phyloP scores from a whole-genome alignment of 768 basidiomycete species.

The Zangia roseola region DNA sequence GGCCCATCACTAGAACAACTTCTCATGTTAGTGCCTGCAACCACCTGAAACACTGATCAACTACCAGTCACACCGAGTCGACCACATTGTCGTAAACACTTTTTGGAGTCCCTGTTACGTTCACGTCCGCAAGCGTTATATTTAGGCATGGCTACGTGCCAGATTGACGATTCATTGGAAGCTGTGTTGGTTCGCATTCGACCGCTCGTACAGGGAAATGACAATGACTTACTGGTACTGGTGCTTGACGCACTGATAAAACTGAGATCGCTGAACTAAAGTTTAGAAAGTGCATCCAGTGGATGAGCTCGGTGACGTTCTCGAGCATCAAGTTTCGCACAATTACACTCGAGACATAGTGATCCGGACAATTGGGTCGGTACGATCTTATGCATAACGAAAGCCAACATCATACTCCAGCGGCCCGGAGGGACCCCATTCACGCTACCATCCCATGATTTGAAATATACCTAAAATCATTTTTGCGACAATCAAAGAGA shows the following conservation, averaged over 20 bases:
- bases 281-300: too few species aligned
- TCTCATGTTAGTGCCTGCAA: neutral
- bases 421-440: conserved; percentile 46
- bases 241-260: conserved; percentile 51
- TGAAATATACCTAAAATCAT: conserved; percentile 37
- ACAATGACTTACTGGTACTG: conserved; percentile 9
- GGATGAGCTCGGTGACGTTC: conserved; percentile 43
- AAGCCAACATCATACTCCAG: too few species aligned
- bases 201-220: neutral
- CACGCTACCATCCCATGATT: conserved; percentile 49
- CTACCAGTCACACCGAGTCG: conserved; percentile 29
- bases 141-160: conserved; percentile 50
- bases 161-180: conserved; percentile 25
- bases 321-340: conserved; percentile 40
- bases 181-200: neutral
- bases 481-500: too few species aligned
- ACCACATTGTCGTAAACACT: conserved; percentile 26
- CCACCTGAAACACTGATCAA: too few species aligned
- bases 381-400: too few species aligned
- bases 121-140: conserved; percentile 42
- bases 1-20: neutral
- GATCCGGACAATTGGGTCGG: too few species aligned
- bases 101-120: conserved; percentile 33
- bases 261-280: conserved; percentile 42
- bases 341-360: too few species aligned